Conservation (phyloP, 2,329 filamentous ascomycete species). For the Penicillium fuscoglaucum region DNA sequence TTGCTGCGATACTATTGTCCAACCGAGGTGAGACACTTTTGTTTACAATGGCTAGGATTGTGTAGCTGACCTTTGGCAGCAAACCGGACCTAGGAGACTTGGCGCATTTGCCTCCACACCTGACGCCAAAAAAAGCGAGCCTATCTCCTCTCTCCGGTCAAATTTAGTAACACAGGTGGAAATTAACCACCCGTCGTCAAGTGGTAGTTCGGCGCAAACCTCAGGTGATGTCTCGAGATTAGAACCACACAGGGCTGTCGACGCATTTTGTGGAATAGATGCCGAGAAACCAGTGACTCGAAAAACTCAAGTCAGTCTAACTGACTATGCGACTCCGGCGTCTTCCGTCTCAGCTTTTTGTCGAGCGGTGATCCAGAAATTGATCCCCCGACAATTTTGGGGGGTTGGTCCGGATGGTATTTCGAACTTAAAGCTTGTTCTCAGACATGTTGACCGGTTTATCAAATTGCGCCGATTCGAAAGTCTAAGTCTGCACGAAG, state of each 20-base stretch:
- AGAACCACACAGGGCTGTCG: background rate
- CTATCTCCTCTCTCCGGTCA: conserved; percentile 17
- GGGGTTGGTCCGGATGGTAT: conserved; percentile 56
- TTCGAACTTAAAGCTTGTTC: conserved; percentile 63
- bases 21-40: conserved; percentile 40
- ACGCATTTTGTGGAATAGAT: background rate
- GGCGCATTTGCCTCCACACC: conserved; percentile 2
- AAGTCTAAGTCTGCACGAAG: conserved; percentile 73
- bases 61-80: conserved; percentile 22
- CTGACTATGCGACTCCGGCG: conserved; percentile 66
- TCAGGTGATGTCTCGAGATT: background rate
- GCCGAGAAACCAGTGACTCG: conserved; percentile 6
- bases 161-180: conserved; percentile 29
- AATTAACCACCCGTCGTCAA: conserved; percentile 16
- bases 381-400: conserved; percentile 77
- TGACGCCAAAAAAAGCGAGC: conserved; percentile 1
- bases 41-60: background rate
- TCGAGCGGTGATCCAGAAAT: conserved; percentile 67
- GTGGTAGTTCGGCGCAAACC: background rate
- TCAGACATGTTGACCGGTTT: conserved; percentile 74
- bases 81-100: conserved; percentile 27
- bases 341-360: conserved; percentile 82
- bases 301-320: conserved; percentile 49
- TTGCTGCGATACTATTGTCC: conserved; percentile 82
- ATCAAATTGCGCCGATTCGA: conserved; percentile 78